Conservation (phyloP, 805 yeast genomes). For the Saturnispora halmiae region DNA sequence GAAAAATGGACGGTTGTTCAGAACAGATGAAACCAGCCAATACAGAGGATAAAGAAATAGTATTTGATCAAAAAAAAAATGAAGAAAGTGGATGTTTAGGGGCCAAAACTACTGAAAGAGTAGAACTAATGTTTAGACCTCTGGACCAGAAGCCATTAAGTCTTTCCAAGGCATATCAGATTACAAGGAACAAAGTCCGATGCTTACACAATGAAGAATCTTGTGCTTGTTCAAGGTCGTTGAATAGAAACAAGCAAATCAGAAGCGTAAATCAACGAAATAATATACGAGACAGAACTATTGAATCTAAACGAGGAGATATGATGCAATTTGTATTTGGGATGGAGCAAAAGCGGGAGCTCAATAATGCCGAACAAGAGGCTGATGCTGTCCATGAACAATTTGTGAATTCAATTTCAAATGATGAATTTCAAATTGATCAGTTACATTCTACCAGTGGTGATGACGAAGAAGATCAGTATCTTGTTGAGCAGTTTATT, state of each 20-base stretch:
- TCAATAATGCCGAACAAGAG: slow-evolving; percentile 14
- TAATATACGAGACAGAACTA: slow-evolving; percentile 13
- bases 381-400: slow-evolving; percentile 16
- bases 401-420: slow-evolving; percentile 16
- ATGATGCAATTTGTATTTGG: slow-evolving; percentile 23
- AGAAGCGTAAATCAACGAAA: slow-evolving; percentile 8
- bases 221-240: slow-evolving; percentile 2
- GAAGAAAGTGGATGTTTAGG: background rate
- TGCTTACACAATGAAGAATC: background rate
- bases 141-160: slow-evolving; percentile 6
- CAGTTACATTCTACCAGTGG: too few species aligned
- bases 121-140: slow-evolving; percentile 20
- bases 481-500: slow-evolving; percentile 24
- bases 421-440: too few species aligned
- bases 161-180: background rate
- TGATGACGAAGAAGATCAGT: slow-evolving; percentile 12
- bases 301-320: slow-evolving; percentile 18
- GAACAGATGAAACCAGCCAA: too few species aligned
- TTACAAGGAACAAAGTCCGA: background rate
- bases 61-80: background rate
- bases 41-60: too few species aligned
- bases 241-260: slow-evolving; percentile 7
- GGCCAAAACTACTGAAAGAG: background rate
- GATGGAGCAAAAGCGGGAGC: slow-evolving; percentile 18
- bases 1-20: too few species aligned